These are phyloP conservation scores for Eucalyptus coolabah DNA, from an alignment of 345 rosid genomes.

Conservation along the genomic window DNA sequence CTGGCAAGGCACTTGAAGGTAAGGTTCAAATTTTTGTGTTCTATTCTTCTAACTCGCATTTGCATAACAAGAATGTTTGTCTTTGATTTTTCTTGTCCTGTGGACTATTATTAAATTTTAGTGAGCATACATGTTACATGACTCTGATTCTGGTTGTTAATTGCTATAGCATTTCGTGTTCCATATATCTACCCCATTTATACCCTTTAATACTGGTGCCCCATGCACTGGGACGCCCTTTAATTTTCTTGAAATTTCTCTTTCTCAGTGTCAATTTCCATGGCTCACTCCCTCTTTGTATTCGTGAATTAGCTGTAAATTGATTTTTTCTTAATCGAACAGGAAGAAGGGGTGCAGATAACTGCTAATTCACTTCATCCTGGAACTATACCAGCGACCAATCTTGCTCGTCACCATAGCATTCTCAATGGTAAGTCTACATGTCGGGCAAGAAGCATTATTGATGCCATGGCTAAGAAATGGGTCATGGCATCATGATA, in stretches of 20 bases:
- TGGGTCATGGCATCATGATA: neutral
- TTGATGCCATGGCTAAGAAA: neutral
- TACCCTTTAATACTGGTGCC: neutral
- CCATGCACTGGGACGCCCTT: neutral
- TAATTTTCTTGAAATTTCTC: neutral
- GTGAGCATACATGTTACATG: neutral
- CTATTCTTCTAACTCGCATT: neutral
- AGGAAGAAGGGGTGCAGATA: slow-evolving; percentile 52
- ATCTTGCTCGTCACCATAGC: slow-evolving; percentile 43
- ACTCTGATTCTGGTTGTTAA: neutral
- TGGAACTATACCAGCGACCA: slow-evolving; percentile 52
- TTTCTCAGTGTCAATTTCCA: neutral
- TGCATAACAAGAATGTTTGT: neutral
- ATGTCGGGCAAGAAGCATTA: neutral
- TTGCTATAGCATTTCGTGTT: neutral
- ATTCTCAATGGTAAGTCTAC: slow-evolving; percentile 23
- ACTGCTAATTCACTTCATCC: slow-evolving; percentile 78
- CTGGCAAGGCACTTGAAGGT: slow-evolving; percentile 23
- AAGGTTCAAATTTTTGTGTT: neutral
- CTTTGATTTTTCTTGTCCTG: neutral
- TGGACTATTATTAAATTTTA: neutral
- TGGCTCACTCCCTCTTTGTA: neutral
- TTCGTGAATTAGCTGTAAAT: neutral
- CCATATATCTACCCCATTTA: neutral
- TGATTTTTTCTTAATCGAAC: neutral